Conservation (phyloP, 331 rosid genomes). For the Pyrus hybrid region DNA sequence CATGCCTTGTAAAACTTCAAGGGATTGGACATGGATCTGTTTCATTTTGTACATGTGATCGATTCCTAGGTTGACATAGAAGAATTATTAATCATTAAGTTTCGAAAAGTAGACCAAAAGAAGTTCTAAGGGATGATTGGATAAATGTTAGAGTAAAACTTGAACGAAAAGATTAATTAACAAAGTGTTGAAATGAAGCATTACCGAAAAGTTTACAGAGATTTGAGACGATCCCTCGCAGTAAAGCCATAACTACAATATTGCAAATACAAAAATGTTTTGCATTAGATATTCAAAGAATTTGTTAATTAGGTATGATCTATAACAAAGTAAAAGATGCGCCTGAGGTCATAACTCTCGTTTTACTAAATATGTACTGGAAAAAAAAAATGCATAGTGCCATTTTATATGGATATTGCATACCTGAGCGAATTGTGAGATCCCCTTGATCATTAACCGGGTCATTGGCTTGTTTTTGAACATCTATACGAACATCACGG, state of each 20-base stretch:
- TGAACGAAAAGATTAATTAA: not conserved
- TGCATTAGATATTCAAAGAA: not conserved
- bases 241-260: not conserved
- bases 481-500: not conserved
- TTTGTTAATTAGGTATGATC: too few relatives aligned
- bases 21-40: not conserved
- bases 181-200: not conserved
- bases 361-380: too few relatives aligned
- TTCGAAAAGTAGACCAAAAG: not conserved
- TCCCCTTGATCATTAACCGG: not conserved
- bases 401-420: not conserved
- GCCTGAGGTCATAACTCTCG: too few relatives aligned
- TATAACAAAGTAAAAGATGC: too few relatives aligned
- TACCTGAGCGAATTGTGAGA: not conserved
- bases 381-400: not conserved
- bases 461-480: not conserved
- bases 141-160: too few relatives aligned
- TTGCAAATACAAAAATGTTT: not conserved
- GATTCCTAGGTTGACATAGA: not conserved
- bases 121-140: not conserved
- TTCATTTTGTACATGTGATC: not conserved
- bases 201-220: not conserved
- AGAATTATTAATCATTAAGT: not conserved
- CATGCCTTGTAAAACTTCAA: too few relatives aligned
- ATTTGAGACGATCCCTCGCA: not conserved